Percentiles rank a stretch among this genome's conserved stretches.
These are phyloP conservation scores for Trichoderma orchidacearum DNA, from an alignment of 495 filamentous ascomycete species.

Conservation along the genomic window DNA sequence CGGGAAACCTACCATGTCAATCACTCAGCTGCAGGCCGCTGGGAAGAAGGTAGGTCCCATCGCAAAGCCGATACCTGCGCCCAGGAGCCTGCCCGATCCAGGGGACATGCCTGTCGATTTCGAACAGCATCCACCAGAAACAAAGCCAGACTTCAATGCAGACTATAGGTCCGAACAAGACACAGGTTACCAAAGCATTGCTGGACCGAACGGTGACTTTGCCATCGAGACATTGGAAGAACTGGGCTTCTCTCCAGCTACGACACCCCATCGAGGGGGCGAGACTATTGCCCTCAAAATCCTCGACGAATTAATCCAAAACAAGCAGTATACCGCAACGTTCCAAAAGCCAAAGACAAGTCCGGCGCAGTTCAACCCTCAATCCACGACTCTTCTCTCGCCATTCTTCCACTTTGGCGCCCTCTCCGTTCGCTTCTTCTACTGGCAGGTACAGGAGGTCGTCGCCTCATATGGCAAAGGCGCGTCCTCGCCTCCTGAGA, in stretches of 20 bases:
- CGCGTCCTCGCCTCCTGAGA: constrained; percentile 41
- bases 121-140: constrained; percentile 29
- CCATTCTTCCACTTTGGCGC: constrained; percentile 61
- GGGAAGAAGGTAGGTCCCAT: constrained; percentile 35
- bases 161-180: constrained; percentile 30
- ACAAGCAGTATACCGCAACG: constrained; percentile 49
- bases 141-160: constrained; percentile 40
- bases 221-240: constrained; percentile 46
- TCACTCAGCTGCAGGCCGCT: constrained; percentile 42
- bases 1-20: constrained; percentile 57
- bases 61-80: constrained; percentile 38
- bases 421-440: constrained; percentile 49
- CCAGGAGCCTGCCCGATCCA: constrained; percentile 42
- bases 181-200: constrained; percentile 37
- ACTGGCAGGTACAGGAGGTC: constrained; percentile 47
- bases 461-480: constrained; percentile 33
- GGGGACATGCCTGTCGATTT: constrained; percentile 43
- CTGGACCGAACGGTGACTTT: constrained; percentile 49
- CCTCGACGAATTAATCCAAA: constrained; percentile 34
- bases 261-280: constrained; percentile 47
- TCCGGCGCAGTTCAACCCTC: constrained; percentile 52
- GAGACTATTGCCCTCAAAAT: constrained; percentile 42
- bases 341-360: constrained; percentile 61
- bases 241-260: constrained; percentile 43
- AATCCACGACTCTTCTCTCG: constrained; percentile 53